These are phyloP conservation scores for Camelina laxa DNA, from an alignment of 345 rosid genomes.

Conservation along the genomic window DNA sequence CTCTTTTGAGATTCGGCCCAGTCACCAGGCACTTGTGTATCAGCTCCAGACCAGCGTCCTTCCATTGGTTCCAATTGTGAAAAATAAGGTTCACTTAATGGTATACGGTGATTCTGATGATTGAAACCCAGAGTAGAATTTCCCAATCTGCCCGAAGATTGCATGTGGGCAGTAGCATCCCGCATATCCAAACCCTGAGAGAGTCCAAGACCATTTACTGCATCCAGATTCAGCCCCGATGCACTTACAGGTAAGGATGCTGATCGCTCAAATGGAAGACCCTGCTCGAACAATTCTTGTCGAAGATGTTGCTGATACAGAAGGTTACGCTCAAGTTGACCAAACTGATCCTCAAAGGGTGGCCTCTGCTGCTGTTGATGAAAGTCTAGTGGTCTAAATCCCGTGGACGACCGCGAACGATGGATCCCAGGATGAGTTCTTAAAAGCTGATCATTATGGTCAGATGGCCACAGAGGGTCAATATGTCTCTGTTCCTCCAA, in stretches of 20 bases:
- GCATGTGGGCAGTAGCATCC: conserved; percentile 51
- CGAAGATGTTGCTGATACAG: conserved; percentile 42
- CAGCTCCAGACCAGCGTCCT: conserved; percentile 57
- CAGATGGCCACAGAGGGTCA: conserved; percentile 67
- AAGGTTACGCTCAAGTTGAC: conserved; percentile 46
- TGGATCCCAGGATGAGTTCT: conserved; percentile 52
- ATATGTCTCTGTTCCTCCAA: conserved; percentile 66
- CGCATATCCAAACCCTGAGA: conserved; percentile 60
- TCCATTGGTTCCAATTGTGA: conserved; percentile 48
- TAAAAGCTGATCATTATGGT: conserved; percentile 59
- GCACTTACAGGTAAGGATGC: conserved; percentile 56
- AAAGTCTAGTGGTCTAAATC: conserved; percentile 56
- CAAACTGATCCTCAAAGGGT: conserved; percentile 50
- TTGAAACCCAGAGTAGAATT: conserved; percentile 52
- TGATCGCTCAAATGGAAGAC: conserved; percentile 55
- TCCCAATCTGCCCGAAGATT: conserved; percentile 58
- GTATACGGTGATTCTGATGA: conserved; percentile 60
- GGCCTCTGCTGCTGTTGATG: conserved; percentile 51
- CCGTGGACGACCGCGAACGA: conserved; percentile 55
- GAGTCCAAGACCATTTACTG: conserved; percentile 56
- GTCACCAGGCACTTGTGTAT: conserved; percentile 46
- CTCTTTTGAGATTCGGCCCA: conserved; percentile 48
- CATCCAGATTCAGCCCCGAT: conserved; percentile 57
- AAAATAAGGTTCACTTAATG: conserved; percentile 49
- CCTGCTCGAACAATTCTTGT: conserved; percentile 53